phyloP scores from a whole-genome alignment of 495 filamentous ascomycete genomes.

The Tetracladium setigerum region DNA sequence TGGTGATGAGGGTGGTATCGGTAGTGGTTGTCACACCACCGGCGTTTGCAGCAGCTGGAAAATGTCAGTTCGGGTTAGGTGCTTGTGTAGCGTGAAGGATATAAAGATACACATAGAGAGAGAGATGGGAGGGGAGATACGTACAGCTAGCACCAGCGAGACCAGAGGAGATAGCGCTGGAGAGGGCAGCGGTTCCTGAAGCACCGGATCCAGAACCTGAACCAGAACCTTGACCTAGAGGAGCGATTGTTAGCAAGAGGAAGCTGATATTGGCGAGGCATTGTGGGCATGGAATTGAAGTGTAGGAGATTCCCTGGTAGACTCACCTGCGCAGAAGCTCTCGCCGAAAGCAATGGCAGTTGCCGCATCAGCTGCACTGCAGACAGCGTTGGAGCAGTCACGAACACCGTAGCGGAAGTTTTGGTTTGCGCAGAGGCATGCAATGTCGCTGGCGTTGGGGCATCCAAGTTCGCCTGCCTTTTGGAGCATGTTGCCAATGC shows the following conservation, averaged over 20 bases:
- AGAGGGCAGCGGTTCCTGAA: neutral
- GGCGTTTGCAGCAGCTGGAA: constrained; percentile 2
- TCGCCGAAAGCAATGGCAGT: constrained; percentile 17
- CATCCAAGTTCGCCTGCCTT: constrained; percentile 58
- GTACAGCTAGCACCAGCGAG: too few relatives aligned
- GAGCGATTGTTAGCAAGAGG: neutral
- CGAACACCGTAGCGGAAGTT: constrained; percentile 70
- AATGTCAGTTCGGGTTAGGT: neutral
- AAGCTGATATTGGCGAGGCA: neutral
- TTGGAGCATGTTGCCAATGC: constrained; percentile 64
- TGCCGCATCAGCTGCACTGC: constrained; percentile 30
- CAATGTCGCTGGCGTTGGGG: constrained; percentile 34
- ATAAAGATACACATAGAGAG: neutral
- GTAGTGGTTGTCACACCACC: constrained; percentile 2
- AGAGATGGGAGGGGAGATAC: neutral
- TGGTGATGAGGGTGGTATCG: constrained; percentile 1
- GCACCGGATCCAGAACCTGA: neutral
- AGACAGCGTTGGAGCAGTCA: constrained; percentile 68
- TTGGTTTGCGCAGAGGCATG: constrained; percentile 62
- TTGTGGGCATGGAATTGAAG: neutral
- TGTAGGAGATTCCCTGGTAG: neutral
- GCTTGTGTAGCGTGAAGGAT: neutral
- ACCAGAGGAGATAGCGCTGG: neutral
- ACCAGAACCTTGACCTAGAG: neutral
- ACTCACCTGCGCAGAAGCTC: constrained; percentile 14